Conservation (phyloP, 2,329 filamentous ascomycete species). For the Aspergillus sp. region DNA sequence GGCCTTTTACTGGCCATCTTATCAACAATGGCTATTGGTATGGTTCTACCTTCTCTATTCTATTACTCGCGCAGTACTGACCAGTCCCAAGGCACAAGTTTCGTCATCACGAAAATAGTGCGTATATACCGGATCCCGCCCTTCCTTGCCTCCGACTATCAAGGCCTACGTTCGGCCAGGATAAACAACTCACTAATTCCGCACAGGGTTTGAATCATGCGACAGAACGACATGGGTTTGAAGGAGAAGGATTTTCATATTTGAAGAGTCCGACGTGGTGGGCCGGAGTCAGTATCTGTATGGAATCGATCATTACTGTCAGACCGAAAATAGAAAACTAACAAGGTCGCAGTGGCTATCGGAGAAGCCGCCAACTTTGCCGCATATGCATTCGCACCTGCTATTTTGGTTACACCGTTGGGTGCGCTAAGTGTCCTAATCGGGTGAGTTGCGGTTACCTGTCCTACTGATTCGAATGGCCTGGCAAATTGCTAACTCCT, state of each 20-base stretch:
- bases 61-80: conserved; percentile 8
- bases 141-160: conserved; percentile 8
- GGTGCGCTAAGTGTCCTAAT: conserved; percentile 94
- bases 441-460: conserved; percentile 51
- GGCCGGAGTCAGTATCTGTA: conserved; percentile 88
- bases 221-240: conserved; percentile 88
- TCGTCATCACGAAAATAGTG: conserved; percentile 99
- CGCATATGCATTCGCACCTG: conserved; percentile 95
- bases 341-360: conserved; percentile 67
- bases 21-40: conserved; percentile 51
- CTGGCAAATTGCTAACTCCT: conserved; percentile 20
- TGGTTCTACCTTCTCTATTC: conserved; percentile 4
- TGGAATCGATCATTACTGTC: conserved; percentile 34
- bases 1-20: conserved; percentile 47
- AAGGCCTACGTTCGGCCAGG: conserved; percentile 5
- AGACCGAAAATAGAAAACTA: conserved; percentile 10
- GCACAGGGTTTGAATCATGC: conserved; percentile 81
- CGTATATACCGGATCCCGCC: conserved; percentile 24
- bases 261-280: conserved; percentile 96
- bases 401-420: conserved; percentile 95
- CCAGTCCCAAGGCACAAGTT: conserved; percentile 73
- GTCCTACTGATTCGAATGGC: neutral
- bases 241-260: conserved; percentile 94
- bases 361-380: conserved; percentile 97
- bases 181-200: conserved; percentile 20